These are phyloP conservation scores for Pleurotus pulmonarius DNA, from an alignment of 768 basidiomycete species.

Conservation along the genomic window DNA sequence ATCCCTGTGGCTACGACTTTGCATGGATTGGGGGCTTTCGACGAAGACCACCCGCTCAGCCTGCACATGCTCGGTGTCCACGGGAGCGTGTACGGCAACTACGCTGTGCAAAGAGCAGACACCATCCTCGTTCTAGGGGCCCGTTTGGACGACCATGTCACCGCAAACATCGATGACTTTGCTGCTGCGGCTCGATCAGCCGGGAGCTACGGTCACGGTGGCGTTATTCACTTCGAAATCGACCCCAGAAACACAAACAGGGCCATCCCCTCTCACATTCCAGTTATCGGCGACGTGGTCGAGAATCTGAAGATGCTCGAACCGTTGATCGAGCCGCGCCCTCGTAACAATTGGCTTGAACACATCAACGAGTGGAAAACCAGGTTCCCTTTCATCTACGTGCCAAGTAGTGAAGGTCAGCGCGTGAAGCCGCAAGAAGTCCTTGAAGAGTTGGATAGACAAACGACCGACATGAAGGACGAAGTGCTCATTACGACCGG, in stretches of 20 bases:
- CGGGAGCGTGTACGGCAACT: conserved; percentile 93
- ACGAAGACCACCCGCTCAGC: conserved; percentile 81
- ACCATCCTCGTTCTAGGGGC: conserved; percentile 96
- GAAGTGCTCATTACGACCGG: conserved; percentile 89
- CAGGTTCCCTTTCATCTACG: conserved; percentile 87
- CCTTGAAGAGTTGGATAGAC: conserved; percentile 84
- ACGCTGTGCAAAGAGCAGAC: conserved; percentile 96
- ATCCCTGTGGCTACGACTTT: conserved; percentile 97
- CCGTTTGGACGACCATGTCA: conserved; percentile 97
- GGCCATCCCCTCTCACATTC: conserved; percentile 90
- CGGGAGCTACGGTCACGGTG: conserved; percentile 80
- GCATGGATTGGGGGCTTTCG: conserved; percentile 93
- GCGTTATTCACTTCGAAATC: conserved; percentile 99
- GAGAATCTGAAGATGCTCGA: conserved; percentile 79
- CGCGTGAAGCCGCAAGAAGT: conserved; percentile 96
- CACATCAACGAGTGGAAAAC: conserved; percentile 84
- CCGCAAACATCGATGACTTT: conserved; percentile 83
- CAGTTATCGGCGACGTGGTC: conserved; percentile 91
- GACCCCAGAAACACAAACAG: conserved; percentile 99
- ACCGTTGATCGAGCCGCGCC: conserved; percentile 62
- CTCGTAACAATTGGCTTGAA: conserved; percentile 77
- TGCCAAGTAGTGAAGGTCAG: conserved; percentile 51
- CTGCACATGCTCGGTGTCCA: conserved; percentile 99
- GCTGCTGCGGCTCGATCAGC: conserved; percentile 89
- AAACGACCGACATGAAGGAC: conserved; percentile 77